These are phyloP conservation scores for Azolla pinnata DNA, from an alignment of 75 land plant species.

Conservation along the genomic window DNA sequence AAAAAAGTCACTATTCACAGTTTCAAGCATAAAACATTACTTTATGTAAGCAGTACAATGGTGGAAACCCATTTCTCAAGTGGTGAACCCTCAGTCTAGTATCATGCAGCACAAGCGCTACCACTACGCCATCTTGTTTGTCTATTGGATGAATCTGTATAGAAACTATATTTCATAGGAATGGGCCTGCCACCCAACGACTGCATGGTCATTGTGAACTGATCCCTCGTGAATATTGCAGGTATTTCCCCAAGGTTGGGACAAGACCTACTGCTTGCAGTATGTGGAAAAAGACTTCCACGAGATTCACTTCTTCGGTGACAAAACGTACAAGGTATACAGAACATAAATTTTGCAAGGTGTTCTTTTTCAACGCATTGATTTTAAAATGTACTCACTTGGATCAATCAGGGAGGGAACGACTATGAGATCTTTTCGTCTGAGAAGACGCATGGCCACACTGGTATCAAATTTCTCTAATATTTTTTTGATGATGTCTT, in stretches of 20 bases:
- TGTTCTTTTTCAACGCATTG: too few species aligned
- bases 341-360: too few species aligned
- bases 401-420: constrained; percentile 74
- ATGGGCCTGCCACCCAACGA: too few species aligned
- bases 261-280: constrained; percentile 89
- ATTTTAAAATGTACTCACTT: not conserved
- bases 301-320: constrained; percentile 96
- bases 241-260: constrained; percentile 98
- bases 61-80: too few species aligned
- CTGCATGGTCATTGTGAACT: not conserved
- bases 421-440: constrained; percentile 84
- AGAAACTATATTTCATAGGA: too few species aligned
- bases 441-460: constrained; percentile 73
- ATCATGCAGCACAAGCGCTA: too few species aligned
- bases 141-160: too few species aligned
- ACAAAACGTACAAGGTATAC: constrained; percentile 95
- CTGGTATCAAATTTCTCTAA: constrained; percentile 37
- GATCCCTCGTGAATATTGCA: constrained; percentile 12
- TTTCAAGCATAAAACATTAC: too few species aligned
- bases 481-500: constrained; percentile 1
- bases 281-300: constrained; percentile 63
- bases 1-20: too few species aligned
- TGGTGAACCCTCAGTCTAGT: too few species aligned
- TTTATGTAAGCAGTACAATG: too few species aligned
- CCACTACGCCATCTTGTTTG: too few species aligned